Conservation (phyloP, 768 basidiomycete species). For the Suillus hirtellus region DNA sequence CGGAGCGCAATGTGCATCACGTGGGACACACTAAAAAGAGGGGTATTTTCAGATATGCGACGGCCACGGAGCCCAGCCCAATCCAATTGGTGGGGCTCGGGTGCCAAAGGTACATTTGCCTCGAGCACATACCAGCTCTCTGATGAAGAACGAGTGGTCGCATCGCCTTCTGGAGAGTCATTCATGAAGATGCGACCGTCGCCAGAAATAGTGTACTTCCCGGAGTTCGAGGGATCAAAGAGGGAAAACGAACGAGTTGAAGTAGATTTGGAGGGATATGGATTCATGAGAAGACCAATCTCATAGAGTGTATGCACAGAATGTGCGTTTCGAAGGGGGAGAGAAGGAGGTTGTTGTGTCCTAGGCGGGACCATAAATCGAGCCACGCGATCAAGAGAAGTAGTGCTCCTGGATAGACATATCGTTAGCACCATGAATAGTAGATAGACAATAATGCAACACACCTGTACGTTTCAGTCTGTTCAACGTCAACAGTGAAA, state of each 20-base stretch:
- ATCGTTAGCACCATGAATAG: constrained; percentile 14
- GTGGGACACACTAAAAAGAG: constrained; percentile 60
- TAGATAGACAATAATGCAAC: constrained; percentile 19
- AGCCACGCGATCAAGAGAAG: constrained; percentile 42
- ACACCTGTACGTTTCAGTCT: constrained; percentile 69
- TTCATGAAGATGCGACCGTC: constrained; percentile 51
- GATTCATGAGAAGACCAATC: constrained; percentile 39
- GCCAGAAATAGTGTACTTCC: constrained; percentile 48
- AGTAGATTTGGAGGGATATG: constrained; percentile 18
- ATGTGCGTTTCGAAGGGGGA: constrained; percentile 57
- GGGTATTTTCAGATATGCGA: constrained; percentile 50
- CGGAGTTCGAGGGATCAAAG: constrained; percentile 46
- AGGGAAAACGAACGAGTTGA: constrained; percentile 45
- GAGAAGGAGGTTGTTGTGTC: constrained; percentile 61
- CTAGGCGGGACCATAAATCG: constrained; percentile 58
- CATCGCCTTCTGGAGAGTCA: constrained; percentile 31
- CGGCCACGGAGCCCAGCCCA: constrained; percentile 33
- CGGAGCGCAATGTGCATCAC: constrained; percentile 51
- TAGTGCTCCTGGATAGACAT: constrained; percentile 36
- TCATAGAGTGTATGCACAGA: constrained; percentile 47
- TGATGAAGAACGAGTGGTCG: constrained; percentile 9
- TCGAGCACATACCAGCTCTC: constrained; percentile 30
- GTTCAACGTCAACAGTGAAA: constrained; percentile 58
- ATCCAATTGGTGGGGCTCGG: constrained; percentile 19
- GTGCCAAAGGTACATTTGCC: constrained; percentile 23